These are phyloP conservation scores for Umbelopsis vinacea DNA, from an alignment of 192 early-diverging fungal genomes.

Conservation along the genomic window DNA sequence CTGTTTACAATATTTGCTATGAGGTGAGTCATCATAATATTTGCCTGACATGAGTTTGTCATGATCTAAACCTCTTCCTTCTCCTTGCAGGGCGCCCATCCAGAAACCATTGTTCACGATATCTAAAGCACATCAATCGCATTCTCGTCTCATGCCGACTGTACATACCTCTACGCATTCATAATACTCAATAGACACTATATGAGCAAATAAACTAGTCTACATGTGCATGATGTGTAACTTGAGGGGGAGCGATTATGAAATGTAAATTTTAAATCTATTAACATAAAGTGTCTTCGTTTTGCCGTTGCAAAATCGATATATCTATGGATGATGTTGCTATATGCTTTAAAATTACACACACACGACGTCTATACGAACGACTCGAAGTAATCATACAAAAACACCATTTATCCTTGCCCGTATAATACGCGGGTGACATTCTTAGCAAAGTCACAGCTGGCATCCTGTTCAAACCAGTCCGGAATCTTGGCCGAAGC, in stretches of 20 bases:
- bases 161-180: constrained; percentile 7
- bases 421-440: background rate
- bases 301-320: background rate
- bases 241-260: too few relatives aligned
- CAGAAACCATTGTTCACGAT: constrained; percentile 36
- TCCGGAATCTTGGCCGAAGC: constrained; percentile 1
- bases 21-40: constrained; percentile 61
- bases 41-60: background rate
- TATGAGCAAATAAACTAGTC: constrained; percentile 3
- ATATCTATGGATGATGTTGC: too few relatives aligned
- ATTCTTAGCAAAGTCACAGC: background rate
- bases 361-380: too few relatives aligned
- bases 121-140: constrained; percentile 17
- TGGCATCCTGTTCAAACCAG: constrained; percentile 3
- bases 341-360: too few relatives aligned
- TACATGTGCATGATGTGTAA: background rate
- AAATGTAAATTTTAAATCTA: too few relatives aligned
- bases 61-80: background rate
- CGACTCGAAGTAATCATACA: too few relatives aligned
- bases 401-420: too few relatives aligned
- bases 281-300: too few relatives aligned
- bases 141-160: background rate
- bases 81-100: constrained; percentile 4
- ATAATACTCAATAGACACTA: background rate
- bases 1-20: constrained; percentile 90